Conservation (phyloP, 2,329 filamentous ascomycete species). For the Fusarium sp. region DNA sequence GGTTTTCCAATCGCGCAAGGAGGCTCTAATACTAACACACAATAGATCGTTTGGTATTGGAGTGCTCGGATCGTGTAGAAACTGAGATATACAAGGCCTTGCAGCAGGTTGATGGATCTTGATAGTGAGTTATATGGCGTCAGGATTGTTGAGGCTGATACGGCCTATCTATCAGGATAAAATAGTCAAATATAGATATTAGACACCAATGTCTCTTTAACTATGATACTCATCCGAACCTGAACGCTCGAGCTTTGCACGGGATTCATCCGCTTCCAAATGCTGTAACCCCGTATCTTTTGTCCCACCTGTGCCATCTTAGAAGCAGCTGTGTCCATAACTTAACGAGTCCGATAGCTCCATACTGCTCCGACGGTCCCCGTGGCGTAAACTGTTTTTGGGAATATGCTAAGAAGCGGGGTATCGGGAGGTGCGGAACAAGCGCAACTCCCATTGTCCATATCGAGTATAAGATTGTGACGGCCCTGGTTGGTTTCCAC, state of each 20-base stretch:
- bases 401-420: not conserved
- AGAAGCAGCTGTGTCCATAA: not conserved
- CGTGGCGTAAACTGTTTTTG: not conserved
- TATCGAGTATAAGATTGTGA: not conserved
- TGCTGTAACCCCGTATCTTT: too few species aligned
- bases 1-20: rapidly evolving
- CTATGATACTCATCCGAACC: not conserved
- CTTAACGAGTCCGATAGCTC: not conserved
- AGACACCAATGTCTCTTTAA: not conserved
- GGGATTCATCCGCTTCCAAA: not conserved
- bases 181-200: not conserved
- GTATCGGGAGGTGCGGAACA: not conserved
- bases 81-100: not conserved
- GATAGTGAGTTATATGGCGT: not conserved
- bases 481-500: not conserved
- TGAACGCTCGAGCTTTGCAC: not conserved
- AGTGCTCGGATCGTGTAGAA: not conserved
- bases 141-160: not conserved
- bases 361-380: not conserved
- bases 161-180: not conserved
- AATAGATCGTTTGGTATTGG: not conserved
- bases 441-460: not conserved
- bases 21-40: not conserved
- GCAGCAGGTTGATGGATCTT: not conserved
- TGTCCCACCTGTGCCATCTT: too few species aligned